Evolutionary conservation across 108 stramenopile species (phyloP).

Genomic region (Aurantiochytrium sp.): DNA sequence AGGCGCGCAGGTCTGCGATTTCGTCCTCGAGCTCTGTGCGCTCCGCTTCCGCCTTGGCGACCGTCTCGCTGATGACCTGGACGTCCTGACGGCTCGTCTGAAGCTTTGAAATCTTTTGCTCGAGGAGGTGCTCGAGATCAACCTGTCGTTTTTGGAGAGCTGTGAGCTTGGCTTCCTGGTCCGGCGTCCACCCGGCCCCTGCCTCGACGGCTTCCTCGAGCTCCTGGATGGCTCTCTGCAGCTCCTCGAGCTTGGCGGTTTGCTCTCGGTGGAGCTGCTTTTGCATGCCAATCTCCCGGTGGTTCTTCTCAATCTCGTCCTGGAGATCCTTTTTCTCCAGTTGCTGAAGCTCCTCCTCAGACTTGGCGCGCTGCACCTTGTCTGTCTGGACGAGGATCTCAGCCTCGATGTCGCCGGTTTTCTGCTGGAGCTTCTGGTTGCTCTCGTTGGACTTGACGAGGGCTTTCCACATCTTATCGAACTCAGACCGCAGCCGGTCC

Average conservation of each 20-base stretch:
- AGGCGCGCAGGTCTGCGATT: background rate
- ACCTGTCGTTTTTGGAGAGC: background rate
- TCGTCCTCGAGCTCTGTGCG: slow-evolving; percentile 39
- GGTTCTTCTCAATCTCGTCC: slow-evolving; percentile 28
- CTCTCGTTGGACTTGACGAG: background rate
- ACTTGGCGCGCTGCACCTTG: slow-evolving; percentile 19
- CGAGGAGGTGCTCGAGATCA: slow-evolving; percentile 36
- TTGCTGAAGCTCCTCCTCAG: slow-evolving; percentile 35
- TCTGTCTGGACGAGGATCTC: background rate
- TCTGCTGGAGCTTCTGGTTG: background rate
- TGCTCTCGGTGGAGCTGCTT: slow-evolving; percentile 45
- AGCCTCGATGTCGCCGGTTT: background rate
- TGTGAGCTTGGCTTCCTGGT: background rate
- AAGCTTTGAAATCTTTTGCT: slow-evolving; percentile 41
- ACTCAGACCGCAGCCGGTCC: background rate
- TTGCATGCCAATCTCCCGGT: background rate
- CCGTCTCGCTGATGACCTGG: slow-evolving; percentile 50
- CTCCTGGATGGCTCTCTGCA: background rate
- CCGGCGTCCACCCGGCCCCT: background rate
- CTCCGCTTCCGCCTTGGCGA: slow-evolving; percentile 35
- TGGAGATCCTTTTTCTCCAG: slow-evolving; percentile 36
- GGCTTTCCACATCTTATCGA: slow-evolving; percentile 26
- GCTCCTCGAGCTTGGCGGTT: slow-evolving; percentile 50
- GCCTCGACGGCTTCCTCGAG: slow-evolving; percentile 28
- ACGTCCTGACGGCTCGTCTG: slow-evolving; percentile 40